Evolutionary conservation across 805 yeast genomes (phyloP).

Genomic region (Lipomyces lipofer): DNA sequence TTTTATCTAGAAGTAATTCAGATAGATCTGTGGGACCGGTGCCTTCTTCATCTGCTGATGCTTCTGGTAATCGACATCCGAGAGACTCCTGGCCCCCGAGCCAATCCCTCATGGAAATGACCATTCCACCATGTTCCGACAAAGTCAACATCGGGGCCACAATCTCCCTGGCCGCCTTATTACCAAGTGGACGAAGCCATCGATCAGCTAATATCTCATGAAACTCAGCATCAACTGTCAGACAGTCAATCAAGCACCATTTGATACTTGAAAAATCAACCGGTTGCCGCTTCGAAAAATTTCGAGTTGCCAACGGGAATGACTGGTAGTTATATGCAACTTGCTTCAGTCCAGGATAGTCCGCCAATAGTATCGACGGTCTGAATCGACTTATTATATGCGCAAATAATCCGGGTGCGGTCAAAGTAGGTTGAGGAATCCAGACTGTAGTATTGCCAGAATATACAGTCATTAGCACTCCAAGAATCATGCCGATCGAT

Average conservation of each 20-base stretch:
- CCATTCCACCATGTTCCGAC: constrained; percentile 95
- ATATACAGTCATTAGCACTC: constrained; percentile 76
- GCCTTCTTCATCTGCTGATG: constrained; percentile 44
- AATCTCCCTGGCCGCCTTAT: constrained; percentile 68
- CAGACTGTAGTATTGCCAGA: constrained; percentile 81
- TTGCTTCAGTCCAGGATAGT: constrained; percentile 82
- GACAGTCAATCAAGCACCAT: constrained; percentile 88
- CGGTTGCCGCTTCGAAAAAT: constrained; percentile 68
- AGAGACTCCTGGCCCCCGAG: constrained; percentile 66
- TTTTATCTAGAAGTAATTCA: constrained; percentile 70
- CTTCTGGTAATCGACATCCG: constrained; percentile 48
- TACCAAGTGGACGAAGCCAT: constrained; percentile 89
- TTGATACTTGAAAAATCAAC: constrained; percentile 77
- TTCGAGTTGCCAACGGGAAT: constrained; percentile 79
- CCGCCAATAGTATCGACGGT: constrained; percentile 76
- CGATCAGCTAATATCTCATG: constrained; percentile 84
- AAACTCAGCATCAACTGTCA: constrained; percentile 90
- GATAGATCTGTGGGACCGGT: constrained; percentile 51
- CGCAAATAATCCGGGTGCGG: constrained; percentile 84
- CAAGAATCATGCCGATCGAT: constrained; percentile 83
- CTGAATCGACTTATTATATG: constrained; percentile 67
- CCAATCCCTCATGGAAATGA: constrained; percentile 90
- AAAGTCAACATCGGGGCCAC: constrained; percentile 87
- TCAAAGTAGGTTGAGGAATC: constrained; percentile 73
- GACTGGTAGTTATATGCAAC: constrained; percentile 92